Conservation (phyloP, 2,329 filamentous ascomycete genomes). For the Teratosphaeriaceae sp. region DNA sequence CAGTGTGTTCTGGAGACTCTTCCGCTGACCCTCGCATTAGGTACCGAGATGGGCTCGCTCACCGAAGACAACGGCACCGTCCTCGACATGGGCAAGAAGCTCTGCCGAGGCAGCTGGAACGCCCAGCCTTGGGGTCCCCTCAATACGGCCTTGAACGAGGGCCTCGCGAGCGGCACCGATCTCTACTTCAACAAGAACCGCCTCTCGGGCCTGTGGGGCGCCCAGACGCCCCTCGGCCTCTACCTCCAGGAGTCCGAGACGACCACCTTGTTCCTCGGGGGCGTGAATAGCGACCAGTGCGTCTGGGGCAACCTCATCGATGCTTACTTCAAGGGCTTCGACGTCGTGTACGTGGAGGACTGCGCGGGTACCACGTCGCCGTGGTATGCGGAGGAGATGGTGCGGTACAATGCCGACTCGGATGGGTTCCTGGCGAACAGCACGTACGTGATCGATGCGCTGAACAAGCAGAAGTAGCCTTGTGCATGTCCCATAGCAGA, state of each 20-base stretch:
- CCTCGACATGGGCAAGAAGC: slow-evolving; percentile 21
- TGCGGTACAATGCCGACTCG: slow-evolving; percentile 22
- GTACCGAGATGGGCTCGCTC: slow-evolving; percentile 24
- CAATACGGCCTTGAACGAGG: slow-evolving; percentile 21
- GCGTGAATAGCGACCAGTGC: slow-evolving; percentile 29
- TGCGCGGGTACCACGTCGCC: slow-evolving; percentile 26
- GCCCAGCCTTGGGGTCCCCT: slow-evolving; percentile 26
- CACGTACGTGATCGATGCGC: slow-evolving; percentile 12
- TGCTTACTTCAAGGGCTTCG: slow-evolving; percentile 29
- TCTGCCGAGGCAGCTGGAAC: slow-evolving; percentile 25
- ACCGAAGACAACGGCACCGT: slow-evolving; percentile 16
- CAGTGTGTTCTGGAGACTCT: not conserved
- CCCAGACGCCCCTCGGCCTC: slow-evolving; percentile 26
- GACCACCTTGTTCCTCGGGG: slow-evolving; percentile 28
- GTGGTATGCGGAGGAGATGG: slow-evolving; percentile 26
- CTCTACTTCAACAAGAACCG: slow-evolving; percentile 28
- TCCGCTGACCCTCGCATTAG: not conserved
- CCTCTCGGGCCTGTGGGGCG: slow-evolving; percentile 26
- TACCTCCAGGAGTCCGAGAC: slow-evolving; percentile 28
- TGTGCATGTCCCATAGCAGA: no score
- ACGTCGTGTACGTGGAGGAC: slow-evolving; percentile 27
- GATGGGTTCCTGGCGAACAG: slow-evolving; percentile 16
- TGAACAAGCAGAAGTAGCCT: slow-evolving; percentile 10
- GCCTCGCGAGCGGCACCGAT: slow-evolving; percentile 22
- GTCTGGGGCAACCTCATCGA: slow-evolving; percentile 28